A percentile compares a stretch with the other conserved stretches of the same genome.
These are phyloP conservation scores for Rubia peregrina DNA, from an alignment of 305 asterid genomes.

Conservation along the genomic window DNA sequence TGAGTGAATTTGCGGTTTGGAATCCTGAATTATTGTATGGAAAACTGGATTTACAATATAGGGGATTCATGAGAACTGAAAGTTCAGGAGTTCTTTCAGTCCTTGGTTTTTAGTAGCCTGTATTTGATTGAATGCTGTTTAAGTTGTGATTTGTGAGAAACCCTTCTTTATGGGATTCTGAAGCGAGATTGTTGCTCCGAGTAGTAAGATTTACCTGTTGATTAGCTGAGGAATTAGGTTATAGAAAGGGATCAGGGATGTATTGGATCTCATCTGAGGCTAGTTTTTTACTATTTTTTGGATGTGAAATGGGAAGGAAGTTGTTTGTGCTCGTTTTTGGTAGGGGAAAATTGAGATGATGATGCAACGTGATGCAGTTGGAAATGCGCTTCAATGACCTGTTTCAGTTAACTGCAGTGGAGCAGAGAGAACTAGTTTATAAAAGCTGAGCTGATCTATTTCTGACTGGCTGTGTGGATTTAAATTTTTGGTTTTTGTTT, in stretches of 20 bases:
- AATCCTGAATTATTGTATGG: background rate
- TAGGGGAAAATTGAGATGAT: background rate
- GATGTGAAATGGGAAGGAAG: background rate
- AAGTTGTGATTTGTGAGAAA: background rate
- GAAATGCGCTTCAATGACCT: background rate
- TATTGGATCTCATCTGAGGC: background rate
- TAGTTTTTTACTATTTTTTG: background rate
- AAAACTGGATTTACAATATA: background rate
- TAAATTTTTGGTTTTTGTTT: background rate
- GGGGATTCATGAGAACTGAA: slow-evolving; percentile 5
- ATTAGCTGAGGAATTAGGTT: background rate
- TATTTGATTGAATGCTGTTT: background rate
- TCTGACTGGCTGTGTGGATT: background rate
- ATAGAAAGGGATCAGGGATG: background rate
- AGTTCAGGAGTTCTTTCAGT: background rate
- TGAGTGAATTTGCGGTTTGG: background rate
- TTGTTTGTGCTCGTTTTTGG: background rate
- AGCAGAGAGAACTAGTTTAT: background rate
- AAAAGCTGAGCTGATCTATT: background rate
- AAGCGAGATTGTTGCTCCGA: background rate
- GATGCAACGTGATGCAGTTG: background rate
- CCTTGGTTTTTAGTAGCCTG: slow-evolving; percentile 8
- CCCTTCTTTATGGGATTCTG: background rate
- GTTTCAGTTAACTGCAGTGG: background rate
- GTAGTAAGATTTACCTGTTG: background rate